Evolutionary conservation across 2,329 filamentous ascomycete species (phyloP), one percentile per base, ranked within the genome.

Genomic region (Neoscytalidium dimidiatum): DNA sequence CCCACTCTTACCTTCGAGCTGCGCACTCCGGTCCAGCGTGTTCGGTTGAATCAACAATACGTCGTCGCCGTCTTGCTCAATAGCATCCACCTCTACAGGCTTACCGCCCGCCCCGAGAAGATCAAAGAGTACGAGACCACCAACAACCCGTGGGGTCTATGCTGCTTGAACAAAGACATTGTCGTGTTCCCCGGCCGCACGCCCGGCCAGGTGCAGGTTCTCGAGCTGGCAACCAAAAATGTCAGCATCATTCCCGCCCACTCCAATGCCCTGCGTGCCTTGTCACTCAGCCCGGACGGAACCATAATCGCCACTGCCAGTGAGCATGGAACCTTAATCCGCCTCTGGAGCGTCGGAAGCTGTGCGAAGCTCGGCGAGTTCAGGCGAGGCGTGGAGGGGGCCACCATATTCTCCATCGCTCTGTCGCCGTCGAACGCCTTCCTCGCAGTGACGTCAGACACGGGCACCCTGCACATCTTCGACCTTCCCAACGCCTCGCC

Each of bases 161-260:
- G 92, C 71, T 91, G 90, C 73, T 81, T 98, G 21, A 90, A 90
- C 1, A 83, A 88, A 41, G 89, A 88, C 69, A 83, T 89, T 38
- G 82, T 97, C 6, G 92, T 90, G 0, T 95, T 98, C 68, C 94
- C 94, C 0, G 94, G 94, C n/a, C 86, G 92, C 61, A 94, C 91
- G 0, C 80, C 87, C 0, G 95, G 95, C 13, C 95, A 99, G 73
- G 90, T 98, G 29, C 94, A 97, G 75, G 81, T 98, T 1, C 90
- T 97, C 60, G 89, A 96, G 71, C 79, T 96, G 11, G 82, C 84
- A 19, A 92, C 88, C 0, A 88, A 89, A 57, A 94, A 92, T 71
- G 92, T 98, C 68, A 96, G 90, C 79, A 97, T 99, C 75, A 92
- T 98, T 66, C 92, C 93, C 0, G 95, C 94, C 3, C 95, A 99